Evolutionary conservation across 805 yeast species (phyloP).

Genomic region (Monosporozyma aquatica): DNA sequence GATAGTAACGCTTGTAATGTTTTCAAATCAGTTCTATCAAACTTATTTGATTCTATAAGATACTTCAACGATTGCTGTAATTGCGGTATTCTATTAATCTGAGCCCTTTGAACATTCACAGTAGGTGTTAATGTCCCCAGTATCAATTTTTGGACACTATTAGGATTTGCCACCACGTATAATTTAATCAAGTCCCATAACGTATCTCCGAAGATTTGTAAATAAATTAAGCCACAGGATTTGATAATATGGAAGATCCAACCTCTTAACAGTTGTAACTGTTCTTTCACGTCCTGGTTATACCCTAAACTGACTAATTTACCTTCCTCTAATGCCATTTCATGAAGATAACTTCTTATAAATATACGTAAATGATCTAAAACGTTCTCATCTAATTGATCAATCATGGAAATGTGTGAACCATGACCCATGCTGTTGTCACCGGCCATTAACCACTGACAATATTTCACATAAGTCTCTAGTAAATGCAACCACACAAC

Average conservation of each 20-base stretch:
- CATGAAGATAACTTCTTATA: constrained; percentile 48
- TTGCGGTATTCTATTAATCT: constrained; percentile 29
- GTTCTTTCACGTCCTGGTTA: constrained; percentile 55
- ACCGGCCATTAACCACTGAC: constrained; percentile 38
- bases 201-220: constrained; percentile 50
- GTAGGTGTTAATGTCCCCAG: constrained; percentile 38
- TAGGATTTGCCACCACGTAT: constrained; percentile 38
- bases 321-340: constrained; percentile 51
- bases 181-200: constrained; percentile 57
- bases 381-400: constrained; percentile 41
- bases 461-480: constrained; percentile 50
- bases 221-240: constrained; percentile 43
- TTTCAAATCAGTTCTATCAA: constrained; percentile 38
- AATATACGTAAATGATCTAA: constrained; percentile 51
- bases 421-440: constrained; percentile 10
- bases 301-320: constrained; percentile 62
- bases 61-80: constrained; percentile 47
- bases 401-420: constrained; percentile 18
- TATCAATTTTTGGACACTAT: constrained; percentile 42
- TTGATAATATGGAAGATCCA: constrained; percentile 45
- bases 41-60: constrained; percentile 39
- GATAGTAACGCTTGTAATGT: constrained; percentile 37
- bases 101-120: constrained; percentile 24
- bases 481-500: constrained; percentile 72
- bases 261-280: constrained; percentile 39